phyloP scores from a whole-genome alignment of 345 rosid genomes.

The Durio zibethinus region DNA sequence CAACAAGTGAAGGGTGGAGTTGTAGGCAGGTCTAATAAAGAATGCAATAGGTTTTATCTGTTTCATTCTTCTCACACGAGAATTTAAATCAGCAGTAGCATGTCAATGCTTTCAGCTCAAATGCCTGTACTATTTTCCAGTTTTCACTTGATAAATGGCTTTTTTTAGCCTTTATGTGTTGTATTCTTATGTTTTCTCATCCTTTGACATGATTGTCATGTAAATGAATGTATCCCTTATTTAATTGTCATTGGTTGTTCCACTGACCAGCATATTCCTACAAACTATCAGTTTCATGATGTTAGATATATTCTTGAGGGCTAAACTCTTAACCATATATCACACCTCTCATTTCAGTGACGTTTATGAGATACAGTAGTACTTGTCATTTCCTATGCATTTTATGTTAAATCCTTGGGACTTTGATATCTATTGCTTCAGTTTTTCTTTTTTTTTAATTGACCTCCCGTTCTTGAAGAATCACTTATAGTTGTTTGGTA shows the following conservation, averaged over 20 bases:
- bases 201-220: background rate
- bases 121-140: background rate
- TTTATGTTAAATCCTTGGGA: background rate
- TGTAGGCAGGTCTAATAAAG: background rate
- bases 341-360: background rate
- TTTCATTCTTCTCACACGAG: background rate
- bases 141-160: background rate
- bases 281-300: background rate
- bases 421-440: background rate
- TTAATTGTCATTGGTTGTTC: background rate
- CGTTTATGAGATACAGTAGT: background rate
- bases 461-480: background rate
- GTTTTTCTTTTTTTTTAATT: background rate
- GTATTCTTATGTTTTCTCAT: background rate
- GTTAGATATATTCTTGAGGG: background rate
- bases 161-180: background rate
- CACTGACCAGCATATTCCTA: background rate
- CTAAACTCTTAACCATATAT: background rate
- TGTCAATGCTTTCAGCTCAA: background rate
- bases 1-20: background rate
- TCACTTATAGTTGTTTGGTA: background rate
- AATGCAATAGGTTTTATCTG: background rate
- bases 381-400: background rate
- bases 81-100: background rate
- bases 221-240: background rate